phyloP scores from a whole-genome alignment of 768 basidiomycete species.

The Collybiopsis luxurians region DNA sequence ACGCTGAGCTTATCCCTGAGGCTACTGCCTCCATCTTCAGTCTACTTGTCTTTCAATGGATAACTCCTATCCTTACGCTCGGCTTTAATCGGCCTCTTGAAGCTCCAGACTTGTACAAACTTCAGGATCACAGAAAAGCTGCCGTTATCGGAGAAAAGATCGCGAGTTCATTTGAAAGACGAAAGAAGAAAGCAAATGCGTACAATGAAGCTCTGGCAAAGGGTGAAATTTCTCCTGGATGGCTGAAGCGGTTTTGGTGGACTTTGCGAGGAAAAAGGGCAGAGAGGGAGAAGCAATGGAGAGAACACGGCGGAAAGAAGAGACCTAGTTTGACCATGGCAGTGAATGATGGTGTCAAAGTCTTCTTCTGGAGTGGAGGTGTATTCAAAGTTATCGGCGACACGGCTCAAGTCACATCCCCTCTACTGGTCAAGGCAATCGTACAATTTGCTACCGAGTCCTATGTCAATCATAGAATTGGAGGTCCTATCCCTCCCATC shows the following conservation, averaged over 20 bases:
- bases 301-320: slow-evolving; percentile 58
- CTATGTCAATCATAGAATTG: slow-evolving; percentile 43
- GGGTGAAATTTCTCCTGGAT: slow-evolving; percentile 59
- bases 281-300: slow-evolving; percentile 62
- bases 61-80: slow-evolving; percentile 64
- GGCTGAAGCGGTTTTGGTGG: slow-evolving; percentile 58
- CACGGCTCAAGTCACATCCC: slow-evolving; percentile 69
- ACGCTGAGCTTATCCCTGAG: slow-evolving; percentile 65
- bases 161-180: slow-evolving; percentile 57
- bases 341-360: slow-evolving; percentile 74
- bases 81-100: slow-evolving; percentile 83
- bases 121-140: slow-evolving; percentile 61
- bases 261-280: slow-evolving; percentile 48
- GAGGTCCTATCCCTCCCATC: slow-evolving; percentile 35
- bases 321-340: slow-evolving; percentile 64
- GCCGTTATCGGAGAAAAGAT: slow-evolving; percentile 61
- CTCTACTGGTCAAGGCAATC: slow-evolving; percentile 76
- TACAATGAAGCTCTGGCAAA: slow-evolving; percentile 71
- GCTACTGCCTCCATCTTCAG: slow-evolving; percentile 56
- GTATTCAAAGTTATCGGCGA: slow-evolving; percentile 61
- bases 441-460: slow-evolving; percentile 69
- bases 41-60: slow-evolving; percentile 70
- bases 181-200: slow-evolving; percentile 52
- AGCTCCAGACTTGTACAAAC: slow-evolving; percentile 76
- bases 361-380: slow-evolving; percentile 78